Percentiles rank a stretch among this genome's conserved stretches.
Evolutionary conservation across 306 rosid genomes (phyloP).

Genomic region (cucumber (Cucumis sativus)): Cucumber_9930_V3 NC_026661.2:19976001-19976500

Average conservation of each 20-base stretch:
- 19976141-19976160: background rate
- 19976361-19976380: conserved; percentile 57
- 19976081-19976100: conserved; percentile 3
- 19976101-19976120: background rate
- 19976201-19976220: background rate
- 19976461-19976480: conserved; percentile 52
- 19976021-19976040: background rate
- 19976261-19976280: conserved; percentile 4
- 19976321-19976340: conserved; percentile 40
- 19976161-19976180: background rate
- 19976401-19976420: conserved; percentile 46
- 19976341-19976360: conserved; percentile 57
- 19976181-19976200: background rate
- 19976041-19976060: background rate
- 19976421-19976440: conserved; percentile 40
- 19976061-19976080: background rate
- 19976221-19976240: conserved; percentile 21
- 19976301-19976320: conserved; percentile 50
- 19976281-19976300: conserved; percentile 22
- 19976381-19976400: conserved; percentile 50
- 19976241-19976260: background rate
- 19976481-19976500: conserved; percentile 26
- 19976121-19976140: background rate
- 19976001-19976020: background rate
- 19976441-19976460: conserved; percentile 47